A percentile compares a stretch with the other conserved stretches of the same genome.
Evolutionary conservation across 768 basidiomycete species (phyloP).

Genomic region (Podaxis sp.): DNA sequence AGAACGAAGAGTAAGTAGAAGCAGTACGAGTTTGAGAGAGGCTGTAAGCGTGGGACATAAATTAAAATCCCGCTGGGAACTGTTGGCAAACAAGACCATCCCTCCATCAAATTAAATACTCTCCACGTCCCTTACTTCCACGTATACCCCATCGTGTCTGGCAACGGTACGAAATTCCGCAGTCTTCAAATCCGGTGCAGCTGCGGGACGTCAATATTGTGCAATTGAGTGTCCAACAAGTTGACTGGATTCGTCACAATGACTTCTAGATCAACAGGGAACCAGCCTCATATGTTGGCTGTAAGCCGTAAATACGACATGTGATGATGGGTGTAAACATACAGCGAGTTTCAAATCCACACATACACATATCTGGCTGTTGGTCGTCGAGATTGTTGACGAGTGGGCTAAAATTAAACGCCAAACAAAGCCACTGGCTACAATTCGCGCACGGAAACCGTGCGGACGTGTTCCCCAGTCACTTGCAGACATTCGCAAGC

Average conservation of each 20-base stretch:
- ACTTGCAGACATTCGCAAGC: too few relatives aligned
- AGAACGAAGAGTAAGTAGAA: slow-evolving; percentile 23
- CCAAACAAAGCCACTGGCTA: too few relatives aligned
- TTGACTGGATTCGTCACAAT: background rate
- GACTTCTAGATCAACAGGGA: background rate
- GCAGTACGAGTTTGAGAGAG: slow-evolving; percentile 20
- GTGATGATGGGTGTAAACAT: too few relatives aligned
- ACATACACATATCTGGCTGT: too few relatives aligned
- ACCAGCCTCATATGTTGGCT: too few relatives aligned
- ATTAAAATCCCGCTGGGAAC: slow-evolving; percentile 41
- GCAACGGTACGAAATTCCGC: background rate
- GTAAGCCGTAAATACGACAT: too few relatives aligned
- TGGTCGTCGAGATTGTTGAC: too few relatives aligned
- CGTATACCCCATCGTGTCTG: slow-evolving; percentile 3
- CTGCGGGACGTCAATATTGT: background rate
- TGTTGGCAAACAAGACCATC: slow-evolving; percentile 23
- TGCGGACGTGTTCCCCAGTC: too few relatives aligned
- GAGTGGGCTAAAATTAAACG: too few relatives aligned
- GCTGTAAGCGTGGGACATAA: slow-evolving; percentile 38
- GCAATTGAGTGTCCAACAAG: background rate
- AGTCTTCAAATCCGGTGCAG: background rate
- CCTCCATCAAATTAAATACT: slow-evolving; percentile 11
- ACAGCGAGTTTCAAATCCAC: too few relatives aligned
- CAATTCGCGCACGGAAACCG: too few relatives aligned
- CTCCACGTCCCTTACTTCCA: slow-evolving; percentile 3